Evolutionary conservation across 2,329 filamentous ascomycete genomes (phyloP).

Genomic region (Pestalotiopsis sp.): DNA sequence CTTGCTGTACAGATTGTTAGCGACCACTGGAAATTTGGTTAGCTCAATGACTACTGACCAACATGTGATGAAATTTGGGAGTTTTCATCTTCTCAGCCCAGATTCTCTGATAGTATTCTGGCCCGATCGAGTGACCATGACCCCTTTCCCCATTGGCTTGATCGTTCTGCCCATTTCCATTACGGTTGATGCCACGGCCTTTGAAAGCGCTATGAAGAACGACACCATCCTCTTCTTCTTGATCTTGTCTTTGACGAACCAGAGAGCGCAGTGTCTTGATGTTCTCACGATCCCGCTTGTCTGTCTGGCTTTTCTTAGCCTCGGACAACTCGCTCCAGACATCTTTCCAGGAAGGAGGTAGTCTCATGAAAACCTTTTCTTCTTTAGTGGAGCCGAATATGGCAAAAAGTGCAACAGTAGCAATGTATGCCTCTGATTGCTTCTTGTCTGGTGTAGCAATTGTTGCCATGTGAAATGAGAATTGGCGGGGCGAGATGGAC

Average conservation of each 20-base stretch:
- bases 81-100: conserved; percentile 62
- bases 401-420: conserved; percentile 80
- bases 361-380: conserved; percentile 78
- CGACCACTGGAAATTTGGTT: not conserved
- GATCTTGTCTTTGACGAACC: conserved; percentile 68
- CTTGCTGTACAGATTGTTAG: conserved; percentile 39
- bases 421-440: conserved; percentile 87
- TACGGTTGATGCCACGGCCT: conserved; percentile 53
- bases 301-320: conserved; percentile 68
- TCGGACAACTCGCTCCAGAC: conserved; percentile 81
- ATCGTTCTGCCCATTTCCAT: conserved; percentile 50
- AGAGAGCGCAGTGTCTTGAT: conserved; percentile 71
- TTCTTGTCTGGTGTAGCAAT: conserved; percentile 74
- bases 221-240: conserved; percentile 73
- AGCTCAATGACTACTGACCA: conserved; percentile 47
- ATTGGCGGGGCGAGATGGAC: conserved; percentile 49
- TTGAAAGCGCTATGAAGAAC: conserved; percentile 78
- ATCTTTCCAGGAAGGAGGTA: conserved; percentile 82
- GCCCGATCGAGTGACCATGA: conserved; percentile 39
- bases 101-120: conserved; percentile 57
- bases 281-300: conserved; percentile 69
- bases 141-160: conserved; percentile 48
- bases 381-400: conserved; percentile 79
- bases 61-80: conserved; percentile 76
- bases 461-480: conserved; percentile 73